These are phyloP conservation scores for Suillus occidentalis DNA, from an alignment of 768 basidiomycete species.

Conservation along the genomic window DNA sequence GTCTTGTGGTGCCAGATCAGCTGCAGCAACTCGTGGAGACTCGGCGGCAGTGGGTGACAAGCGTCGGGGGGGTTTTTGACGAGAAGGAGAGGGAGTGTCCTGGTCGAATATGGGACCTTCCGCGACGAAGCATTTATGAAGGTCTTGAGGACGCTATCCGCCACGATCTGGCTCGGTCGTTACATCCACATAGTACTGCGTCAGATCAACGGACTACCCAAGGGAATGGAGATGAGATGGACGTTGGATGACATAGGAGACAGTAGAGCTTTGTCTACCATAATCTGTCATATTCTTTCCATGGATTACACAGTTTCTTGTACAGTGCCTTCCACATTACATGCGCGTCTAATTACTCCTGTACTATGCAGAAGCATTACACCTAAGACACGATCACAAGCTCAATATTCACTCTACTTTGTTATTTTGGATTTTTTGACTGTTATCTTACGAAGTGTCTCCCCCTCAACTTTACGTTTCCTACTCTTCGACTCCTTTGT, in stretches of 20 bases:
- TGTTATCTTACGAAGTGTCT: constrained; percentile 40
- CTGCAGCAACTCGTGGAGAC: constrained; percentile 73
- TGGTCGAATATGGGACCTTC: constrained; percentile 78
- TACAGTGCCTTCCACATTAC: constrained; percentile 23
- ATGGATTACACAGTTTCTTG: constrained; percentile 18
- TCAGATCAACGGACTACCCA: constrained; percentile 30
- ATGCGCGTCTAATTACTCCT: constrained; percentile 20
- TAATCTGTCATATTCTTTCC: constrained; percentile 28
- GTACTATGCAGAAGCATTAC: constrained; percentile 7
- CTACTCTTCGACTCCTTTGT: constrained; percentile 30
- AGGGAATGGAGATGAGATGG: constrained; percentile 62
- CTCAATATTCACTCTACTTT: neutral
- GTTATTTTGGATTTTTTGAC: constrained; percentile 46
- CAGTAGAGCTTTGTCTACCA: neutral
- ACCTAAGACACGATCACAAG: neutral
- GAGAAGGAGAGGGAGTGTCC: constrained; percentile 64
- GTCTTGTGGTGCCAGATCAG: constrained; percentile 63
- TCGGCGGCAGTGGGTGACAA: constrained; percentile 76
- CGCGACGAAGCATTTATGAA: constrained; percentile 69
- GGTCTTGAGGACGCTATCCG: constrained; percentile 69
- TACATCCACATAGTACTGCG: constrained; percentile 21
- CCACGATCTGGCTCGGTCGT: constrained; percentile 31
- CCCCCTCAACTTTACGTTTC: constrained; percentile 52
- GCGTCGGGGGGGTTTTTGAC: constrained; percentile 74
- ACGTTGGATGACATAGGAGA: constrained; percentile 49